Percentiles rank a stretch among this genome's conserved stretches.
These are phyloP conservation scores for Rossbeevera mucosa DNA, from an alignment of 768 basidiomycete species.

Conservation along the genomic window DNA sequence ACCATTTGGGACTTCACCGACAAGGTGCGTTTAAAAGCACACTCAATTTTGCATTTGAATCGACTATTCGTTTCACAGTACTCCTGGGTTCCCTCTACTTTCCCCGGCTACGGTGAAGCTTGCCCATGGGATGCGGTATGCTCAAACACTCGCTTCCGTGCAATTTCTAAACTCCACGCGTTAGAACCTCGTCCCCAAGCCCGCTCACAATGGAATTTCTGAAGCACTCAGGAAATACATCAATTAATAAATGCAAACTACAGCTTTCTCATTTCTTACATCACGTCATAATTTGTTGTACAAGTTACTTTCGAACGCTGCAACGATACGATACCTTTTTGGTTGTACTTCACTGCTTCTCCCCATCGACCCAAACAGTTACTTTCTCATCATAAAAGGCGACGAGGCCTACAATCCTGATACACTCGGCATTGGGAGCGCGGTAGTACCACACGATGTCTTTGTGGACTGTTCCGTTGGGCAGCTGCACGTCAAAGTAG, in stretches of 20 bases:
- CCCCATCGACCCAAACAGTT: slow-evolving; percentile 59
- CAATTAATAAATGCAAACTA: background rate
- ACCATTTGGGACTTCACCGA: slow-evolving; percentile 42
- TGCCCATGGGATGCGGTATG: slow-evolving; percentile 17
- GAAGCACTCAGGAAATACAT: slow-evolving; percentile 1
- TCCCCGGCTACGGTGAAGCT: slow-evolving; percentile 9
- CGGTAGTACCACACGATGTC: slow-evolving; percentile 66
- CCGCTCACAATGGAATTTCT: slow-evolving; percentile 10
- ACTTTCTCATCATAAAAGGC: slow-evolving; percentile 68
- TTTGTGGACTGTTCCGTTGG: slow-evolving; percentile 39
- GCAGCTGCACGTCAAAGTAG: slow-evolving; percentile 50
- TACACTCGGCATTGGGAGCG: slow-evolving; percentile 47
- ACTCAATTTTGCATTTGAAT: slow-evolving; percentile 1
- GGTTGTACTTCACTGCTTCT: slow-evolving; percentile 33
- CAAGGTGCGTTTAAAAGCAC: slow-evolving; percentile 17
- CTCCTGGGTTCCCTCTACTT: slow-evolving; percentile 11
- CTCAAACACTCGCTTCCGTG: background rate
- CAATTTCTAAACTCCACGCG: background rate
- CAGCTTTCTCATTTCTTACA: background rate
- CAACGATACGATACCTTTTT: background rate
- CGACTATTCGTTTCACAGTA: slow-evolving; percentile 2
- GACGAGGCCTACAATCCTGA: slow-evolving; percentile 45
- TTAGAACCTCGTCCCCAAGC: slow-evolving; percentile 14
- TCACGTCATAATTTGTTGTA: background rate
- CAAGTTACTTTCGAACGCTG: background rate